Conservation (phyloP, 306 rosid species). For the Astragalus glycyphyllos region DNA sequence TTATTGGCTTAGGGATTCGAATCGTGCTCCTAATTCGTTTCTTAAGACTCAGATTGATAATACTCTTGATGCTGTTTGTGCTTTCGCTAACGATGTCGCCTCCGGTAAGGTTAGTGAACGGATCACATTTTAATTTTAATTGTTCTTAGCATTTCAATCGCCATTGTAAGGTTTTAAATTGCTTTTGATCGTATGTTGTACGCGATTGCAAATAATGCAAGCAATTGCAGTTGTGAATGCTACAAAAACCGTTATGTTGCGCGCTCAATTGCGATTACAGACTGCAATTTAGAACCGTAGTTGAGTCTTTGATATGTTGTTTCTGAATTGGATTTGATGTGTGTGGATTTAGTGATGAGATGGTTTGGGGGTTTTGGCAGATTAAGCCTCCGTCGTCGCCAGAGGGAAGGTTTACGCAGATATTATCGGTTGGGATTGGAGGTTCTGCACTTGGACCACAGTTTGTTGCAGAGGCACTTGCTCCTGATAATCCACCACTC, state of each 20-base stretch:
- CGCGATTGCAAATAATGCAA: no score
- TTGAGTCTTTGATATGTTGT: no score
- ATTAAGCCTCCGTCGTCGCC: slow-evolving; percentile 83
- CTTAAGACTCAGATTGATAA: slow-evolving; percentile 74
- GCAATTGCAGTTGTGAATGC: no score
- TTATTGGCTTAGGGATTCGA: slow-evolving; percentile 85
- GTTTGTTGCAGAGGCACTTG: slow-evolving; percentile 98
- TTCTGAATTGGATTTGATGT: not conserved
- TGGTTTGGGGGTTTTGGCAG: slow-evolving; percentile 52
- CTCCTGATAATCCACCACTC: slow-evolving; percentile 97
- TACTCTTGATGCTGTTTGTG: slow-evolving; percentile 61
- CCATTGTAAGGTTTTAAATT: no score
- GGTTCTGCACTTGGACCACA: slow-evolving; percentile 99
- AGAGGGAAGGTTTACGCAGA: slow-evolving; percentile 79
- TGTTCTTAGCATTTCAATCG: no score
- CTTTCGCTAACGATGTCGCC: slow-evolving; percentile 80
- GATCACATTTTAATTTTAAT: not conserved
- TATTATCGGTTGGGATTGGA: slow-evolving; percentile 94
- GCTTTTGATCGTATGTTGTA: no score
- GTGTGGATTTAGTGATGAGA: slow-evolving; percentile 1
- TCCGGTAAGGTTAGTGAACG: slow-evolving; percentile 81
- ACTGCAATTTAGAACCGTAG: no score
- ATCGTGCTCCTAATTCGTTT: slow-evolving; percentile 71
- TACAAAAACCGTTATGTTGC: no score
- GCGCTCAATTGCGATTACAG: no score